phyloP scores from a whole-genome alignment of 768 basidiomycete genomes.

The Pleurotus djamor region DNA sequence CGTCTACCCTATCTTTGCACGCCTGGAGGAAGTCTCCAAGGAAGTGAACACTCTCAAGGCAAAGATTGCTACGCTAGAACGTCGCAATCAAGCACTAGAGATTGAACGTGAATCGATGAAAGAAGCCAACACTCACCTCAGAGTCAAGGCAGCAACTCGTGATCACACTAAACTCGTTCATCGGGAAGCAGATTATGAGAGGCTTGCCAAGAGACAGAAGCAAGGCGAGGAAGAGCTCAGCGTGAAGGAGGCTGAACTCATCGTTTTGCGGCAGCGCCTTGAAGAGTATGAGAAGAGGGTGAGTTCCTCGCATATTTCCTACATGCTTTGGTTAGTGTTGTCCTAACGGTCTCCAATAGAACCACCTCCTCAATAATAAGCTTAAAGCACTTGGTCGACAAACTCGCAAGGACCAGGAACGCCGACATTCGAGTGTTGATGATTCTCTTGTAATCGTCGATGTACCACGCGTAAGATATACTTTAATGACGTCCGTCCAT shows the following conservation, averaged over 20 bases:
- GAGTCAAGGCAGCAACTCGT: neutral
- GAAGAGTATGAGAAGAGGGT: slow-evolving; percentile 1
- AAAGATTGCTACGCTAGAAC: neutral
- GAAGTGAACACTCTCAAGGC: neutral
- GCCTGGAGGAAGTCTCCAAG: neutral
- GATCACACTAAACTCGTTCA: neutral
- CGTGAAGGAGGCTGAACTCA: neutral
- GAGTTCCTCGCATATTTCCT: neutral
- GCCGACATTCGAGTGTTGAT: neutral
- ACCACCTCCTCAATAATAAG: neutral
- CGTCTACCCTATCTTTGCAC: neutral
- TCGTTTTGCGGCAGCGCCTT: neutral
- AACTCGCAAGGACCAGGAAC: neutral
- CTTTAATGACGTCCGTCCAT: neutral
- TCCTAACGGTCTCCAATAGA: neutral
- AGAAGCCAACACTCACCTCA: neutral
- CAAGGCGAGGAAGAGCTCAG: neutral
- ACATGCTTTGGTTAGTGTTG: too few relatives aligned
- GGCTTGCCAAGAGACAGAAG: neutral
- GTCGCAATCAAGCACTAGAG: neutral
- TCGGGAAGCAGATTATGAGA: neutral
- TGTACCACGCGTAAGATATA: neutral
- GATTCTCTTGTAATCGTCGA: slow-evolving; percentile 4
- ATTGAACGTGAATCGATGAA: neutral
- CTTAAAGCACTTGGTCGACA: neutral